Evolutionary conservation across 768 basidiomycete genomes (phyloP), one percentile per base, ranked within the genome.

Genomic region (Boletellus ananas): DNA sequence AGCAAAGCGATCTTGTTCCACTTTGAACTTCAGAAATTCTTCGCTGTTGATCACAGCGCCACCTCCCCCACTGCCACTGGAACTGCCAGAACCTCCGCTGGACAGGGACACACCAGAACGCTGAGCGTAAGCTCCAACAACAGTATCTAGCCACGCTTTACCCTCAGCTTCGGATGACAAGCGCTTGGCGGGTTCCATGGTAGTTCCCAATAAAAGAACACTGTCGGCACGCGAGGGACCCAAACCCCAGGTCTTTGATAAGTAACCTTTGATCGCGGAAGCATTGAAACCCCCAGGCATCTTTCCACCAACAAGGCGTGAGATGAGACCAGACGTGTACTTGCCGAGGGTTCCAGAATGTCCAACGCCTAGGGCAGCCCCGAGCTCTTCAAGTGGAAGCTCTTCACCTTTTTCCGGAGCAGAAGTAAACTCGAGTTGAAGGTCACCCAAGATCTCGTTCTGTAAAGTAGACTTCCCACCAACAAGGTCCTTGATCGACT

Each of bases 261-360:
- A 78, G 67, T 99, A 79, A 0, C 80, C 72, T 71, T 96, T 94
- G 68, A 94, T 93, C 11, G 90, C 80, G 7, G 94, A 90, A 17
- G 87, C 76, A 59, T 96, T 96, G 82, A 99, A 99, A 33, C 95
- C 95, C 67, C 96, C 96, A 29, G 96, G 96, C 91, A 99, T 95
- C 74, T 99, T 99, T 41, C 85, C 84, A 50, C 94, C 91, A 45
- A 97, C 78, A 65, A 97, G 79, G 49, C 96, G 90, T 25, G 94
- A 91, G 45, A 97, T 78, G 37, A 99, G 79, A 18, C 93, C 86
- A 39, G 81, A 86, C 12, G 90, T 90, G 72, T 98, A 93, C 70
- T 98, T 99, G 63, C 96, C 96, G 23, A 95, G 82, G 5, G 77
- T 64, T n/a, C 94, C 94, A 34, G 81, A 73, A 72, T 90, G 90